phyloP scores from a whole-genome alignment of 116 monocot species.

The Phalaenopsis hybrid region DNA sequence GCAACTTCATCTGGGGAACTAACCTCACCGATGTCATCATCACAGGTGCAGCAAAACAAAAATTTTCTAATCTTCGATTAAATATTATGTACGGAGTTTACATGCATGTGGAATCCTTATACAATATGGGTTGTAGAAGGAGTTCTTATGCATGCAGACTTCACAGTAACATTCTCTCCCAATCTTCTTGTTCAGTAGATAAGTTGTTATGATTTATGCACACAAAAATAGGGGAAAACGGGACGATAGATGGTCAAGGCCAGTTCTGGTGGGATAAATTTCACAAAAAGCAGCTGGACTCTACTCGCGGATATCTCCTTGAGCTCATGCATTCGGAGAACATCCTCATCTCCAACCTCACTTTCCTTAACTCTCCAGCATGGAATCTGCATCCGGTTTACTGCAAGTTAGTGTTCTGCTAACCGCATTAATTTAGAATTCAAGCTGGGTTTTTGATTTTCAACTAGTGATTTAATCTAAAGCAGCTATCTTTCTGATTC shows the following conservation, averaged over 20 bases:
- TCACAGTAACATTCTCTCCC: no score
- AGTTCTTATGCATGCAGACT: no score
- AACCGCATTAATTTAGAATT: background rate
- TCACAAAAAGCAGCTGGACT: constrained; percentile 28
- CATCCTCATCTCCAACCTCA: constrained; percentile 60
- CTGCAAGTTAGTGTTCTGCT: constrained; percentile 34
- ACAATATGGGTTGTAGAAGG: no score
- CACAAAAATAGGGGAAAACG: constrained; percentile 40
- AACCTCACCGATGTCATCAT: constrained; percentile 86
- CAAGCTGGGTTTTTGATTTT: background rate
- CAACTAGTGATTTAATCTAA: background rate
- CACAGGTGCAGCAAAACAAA: constrained; percentile 34
- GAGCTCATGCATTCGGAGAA: constrained; percentile 51
- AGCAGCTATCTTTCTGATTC: no score
- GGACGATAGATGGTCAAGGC: constrained; percentile 66
- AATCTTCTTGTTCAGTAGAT: no score
- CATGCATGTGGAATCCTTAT: no score
- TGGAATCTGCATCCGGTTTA: constrained; percentile 86
- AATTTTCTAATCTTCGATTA: no score
- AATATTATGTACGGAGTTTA: no score
- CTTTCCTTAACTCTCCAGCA: constrained; percentile 43
- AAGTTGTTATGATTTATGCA: no score
- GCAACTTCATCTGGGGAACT: constrained; percentile 58
- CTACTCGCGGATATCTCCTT: constrained; percentile 58
- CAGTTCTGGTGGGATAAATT: constrained; percentile 58